These are phyloP conservation scores for Heliamphora pulchella DNA, from an alignment of 179 eudicot genomes.

Conservation along the genomic window DNA sequence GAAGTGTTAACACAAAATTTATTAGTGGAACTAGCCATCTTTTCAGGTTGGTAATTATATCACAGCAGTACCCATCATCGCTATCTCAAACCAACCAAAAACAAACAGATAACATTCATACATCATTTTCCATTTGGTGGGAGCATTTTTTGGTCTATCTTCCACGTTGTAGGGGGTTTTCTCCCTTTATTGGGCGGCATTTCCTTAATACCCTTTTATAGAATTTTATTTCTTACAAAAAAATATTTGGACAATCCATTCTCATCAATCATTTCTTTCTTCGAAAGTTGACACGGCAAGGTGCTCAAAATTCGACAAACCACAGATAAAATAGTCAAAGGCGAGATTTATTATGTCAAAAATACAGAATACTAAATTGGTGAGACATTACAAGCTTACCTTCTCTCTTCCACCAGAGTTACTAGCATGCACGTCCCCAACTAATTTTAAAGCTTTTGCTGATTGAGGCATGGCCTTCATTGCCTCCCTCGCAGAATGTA, in stretches of 20 bases:
- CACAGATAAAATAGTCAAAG: background rate
- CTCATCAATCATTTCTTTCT: background rate
- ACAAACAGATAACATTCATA: background rate
- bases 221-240: too few species aligned
- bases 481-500: slow-evolving; percentile 86
- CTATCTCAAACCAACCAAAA: background rate
- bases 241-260: background rate
- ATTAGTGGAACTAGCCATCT: background rate
- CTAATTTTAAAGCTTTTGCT: slow-evolving; percentile 86
- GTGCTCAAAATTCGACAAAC: background rate
- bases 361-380: background rate
- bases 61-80: background rate
- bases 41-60: background rate
- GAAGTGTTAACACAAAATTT: background rate
- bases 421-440: slow-evolving; percentile 96
- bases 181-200: too few species aligned
- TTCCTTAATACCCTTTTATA: too few species aligned
- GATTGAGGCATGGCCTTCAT: slow-evolving; percentile 96
- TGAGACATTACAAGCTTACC: slow-evolving; percentile 33
- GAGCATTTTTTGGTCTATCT: too few species aligned
- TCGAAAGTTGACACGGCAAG: background rate
- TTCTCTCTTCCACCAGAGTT: slow-evolving; percentile 83
- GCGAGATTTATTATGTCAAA: background rate
- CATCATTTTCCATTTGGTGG: background rate
- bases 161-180: too few species aligned